phyloP scores from a whole-genome alignment of 768 basidiomycete genomes.

The Mycena belliarum region DNA sequence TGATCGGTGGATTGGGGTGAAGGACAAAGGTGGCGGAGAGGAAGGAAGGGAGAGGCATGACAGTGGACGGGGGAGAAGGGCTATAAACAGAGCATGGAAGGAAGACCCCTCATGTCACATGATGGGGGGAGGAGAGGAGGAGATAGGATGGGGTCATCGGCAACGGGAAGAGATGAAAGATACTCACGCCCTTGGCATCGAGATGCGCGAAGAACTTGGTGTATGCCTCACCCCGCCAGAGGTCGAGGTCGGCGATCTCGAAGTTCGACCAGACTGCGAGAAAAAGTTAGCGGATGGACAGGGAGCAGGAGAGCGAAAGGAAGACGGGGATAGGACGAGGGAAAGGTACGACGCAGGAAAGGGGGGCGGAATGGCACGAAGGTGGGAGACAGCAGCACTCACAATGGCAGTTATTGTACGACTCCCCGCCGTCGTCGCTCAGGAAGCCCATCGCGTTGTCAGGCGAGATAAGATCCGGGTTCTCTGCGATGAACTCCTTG shows the following conservation, averaged over 20 bases:
- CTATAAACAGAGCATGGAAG: too few species aligned
- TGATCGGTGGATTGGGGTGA: too few species aligned
- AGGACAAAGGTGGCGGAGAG: too few species aligned
- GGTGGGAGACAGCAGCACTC: slow-evolving; percentile 22
- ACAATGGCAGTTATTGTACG: slow-evolving; percentile 62
- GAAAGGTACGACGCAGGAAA: too few species aligned
- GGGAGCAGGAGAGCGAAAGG: too few species aligned
- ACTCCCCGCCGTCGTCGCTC: slow-evolving; percentile 38
- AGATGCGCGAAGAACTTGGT: slow-evolving; percentile 49
- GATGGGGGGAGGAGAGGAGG: too few species aligned
- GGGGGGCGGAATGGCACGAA: background rate
- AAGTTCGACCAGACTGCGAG: slow-evolving; percentile 43
- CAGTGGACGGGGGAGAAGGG: too few species aligned
- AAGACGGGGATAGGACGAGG: too few species aligned
- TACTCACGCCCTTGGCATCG: slow-evolving; percentile 48
- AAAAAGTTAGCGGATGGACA: background rate
- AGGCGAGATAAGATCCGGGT: slow-evolving; percentile 43
- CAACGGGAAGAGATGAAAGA: slow-evolving; percentile 37
- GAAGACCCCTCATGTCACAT: too few species aligned
- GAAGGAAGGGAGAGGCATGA: too few species aligned
- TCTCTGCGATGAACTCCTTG: slow-evolving; percentile 45
- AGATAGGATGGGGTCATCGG: slow-evolving; percentile 24
- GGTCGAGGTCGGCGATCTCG: slow-evolving; percentile 50
- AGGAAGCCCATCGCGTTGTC: slow-evolving; percentile 52
- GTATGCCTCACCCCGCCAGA: slow-evolving; percentile 52